phyloP scores from a whole-genome alignment of 1,284 basidiomycete species.

The Leccinum huronense region DNA sequence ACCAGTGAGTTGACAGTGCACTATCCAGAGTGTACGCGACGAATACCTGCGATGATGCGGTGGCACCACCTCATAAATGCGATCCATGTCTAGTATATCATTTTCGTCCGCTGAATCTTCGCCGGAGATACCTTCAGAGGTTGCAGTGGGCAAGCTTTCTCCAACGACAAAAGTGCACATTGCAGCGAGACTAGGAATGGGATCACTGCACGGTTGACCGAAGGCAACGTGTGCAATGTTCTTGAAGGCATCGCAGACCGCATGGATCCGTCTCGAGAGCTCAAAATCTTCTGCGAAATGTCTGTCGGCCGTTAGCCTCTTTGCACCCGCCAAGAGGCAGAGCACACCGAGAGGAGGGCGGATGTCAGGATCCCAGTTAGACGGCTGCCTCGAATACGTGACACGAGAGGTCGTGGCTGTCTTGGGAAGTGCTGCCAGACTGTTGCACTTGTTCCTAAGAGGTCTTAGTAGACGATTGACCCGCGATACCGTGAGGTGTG shows the following conservation, averaged over 20 bases:
- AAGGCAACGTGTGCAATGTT: conserved; percentile 43
- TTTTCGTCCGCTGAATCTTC: conserved; percentile 31
- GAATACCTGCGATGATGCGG: conserved; percentile 47
- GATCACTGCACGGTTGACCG: conserved; percentile 20
- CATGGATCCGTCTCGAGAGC: conserved; percentile 48
- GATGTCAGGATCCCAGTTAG: conserved; percentile 24
- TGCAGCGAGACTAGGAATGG: conserved; percentile 41
- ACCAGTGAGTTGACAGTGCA: conserved; percentile 10
- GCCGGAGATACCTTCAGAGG: conserved; percentile 24
- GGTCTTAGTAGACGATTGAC: conserved; percentile 55
- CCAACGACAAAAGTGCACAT: conserved; percentile 53
- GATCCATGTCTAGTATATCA: conserved; percentile 37
- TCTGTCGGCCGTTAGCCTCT: conserved; percentile 39
- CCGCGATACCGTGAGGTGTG: conserved; percentile 42
- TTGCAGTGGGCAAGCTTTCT: conserved; percentile 38
- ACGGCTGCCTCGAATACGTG: conserved; percentile 21
- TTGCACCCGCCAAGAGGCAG: conserved; percentile 37
- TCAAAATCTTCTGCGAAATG: conserved; percentile 40
- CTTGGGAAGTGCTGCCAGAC: conserved; percentile 34
- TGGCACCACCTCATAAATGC: conserved; percentile 52
- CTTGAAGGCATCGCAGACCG: conserved; percentile 52
- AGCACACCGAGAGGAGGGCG: conserved; percentile 42
- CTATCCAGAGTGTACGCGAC: neutral
- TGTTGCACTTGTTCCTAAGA: conserved; percentile 50
- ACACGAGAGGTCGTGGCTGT: conserved; percentile 13